Conservation (phyloP, 257 asterid genomes). For the Striga asiatica region DNA sequence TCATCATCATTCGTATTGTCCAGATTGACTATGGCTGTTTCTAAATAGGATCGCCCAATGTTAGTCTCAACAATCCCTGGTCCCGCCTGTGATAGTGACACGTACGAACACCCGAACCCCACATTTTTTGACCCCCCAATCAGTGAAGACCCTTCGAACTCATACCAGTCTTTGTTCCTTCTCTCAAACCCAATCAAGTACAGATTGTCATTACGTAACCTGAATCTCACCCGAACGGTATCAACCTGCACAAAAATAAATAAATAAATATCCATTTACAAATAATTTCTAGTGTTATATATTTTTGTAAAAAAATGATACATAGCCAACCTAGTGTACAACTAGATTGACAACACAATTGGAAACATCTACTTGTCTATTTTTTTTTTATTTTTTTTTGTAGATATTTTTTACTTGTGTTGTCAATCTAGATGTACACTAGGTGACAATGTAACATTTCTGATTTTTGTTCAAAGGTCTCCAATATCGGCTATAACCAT, state of each 20-base stretch:
- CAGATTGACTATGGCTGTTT: background rate
- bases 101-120: background rate
- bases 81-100: background rate
- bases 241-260: background rate
- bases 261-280: too few species aligned
- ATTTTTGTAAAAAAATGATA: too few species aligned
- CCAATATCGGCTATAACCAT: too few species aligned
- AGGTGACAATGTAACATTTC: too few species aligned
- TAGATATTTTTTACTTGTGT: too few species aligned
- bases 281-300: too few species aligned
- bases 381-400: too few species aligned
- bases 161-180: background rate
- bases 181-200: background rate
- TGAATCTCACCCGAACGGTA: background rate
- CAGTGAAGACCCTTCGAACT: background rate
- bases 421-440: too few species aligned
- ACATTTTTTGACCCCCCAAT: background rate
- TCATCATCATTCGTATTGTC: background rate
- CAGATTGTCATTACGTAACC: background rate
- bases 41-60: background rate
- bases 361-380: too few species aligned
- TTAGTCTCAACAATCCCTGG: background rate
- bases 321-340: too few species aligned
- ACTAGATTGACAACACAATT: too few species aligned
- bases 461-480: too few species aligned